Conservation (phyloP, 805 yeast genomes). For the Lipomyces yamadae region DNA sequence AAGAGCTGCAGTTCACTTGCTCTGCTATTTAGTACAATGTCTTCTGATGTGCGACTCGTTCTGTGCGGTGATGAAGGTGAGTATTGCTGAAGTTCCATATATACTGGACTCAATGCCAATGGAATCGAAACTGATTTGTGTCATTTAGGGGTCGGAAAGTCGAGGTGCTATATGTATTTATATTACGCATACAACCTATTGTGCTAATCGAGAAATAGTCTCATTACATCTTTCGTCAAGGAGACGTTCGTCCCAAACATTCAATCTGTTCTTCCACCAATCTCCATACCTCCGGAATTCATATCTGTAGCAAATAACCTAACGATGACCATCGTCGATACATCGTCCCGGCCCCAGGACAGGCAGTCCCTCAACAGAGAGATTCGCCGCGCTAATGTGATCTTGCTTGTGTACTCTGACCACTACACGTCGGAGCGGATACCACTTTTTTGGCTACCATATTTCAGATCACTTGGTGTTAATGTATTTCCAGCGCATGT, state of each 20-base stretch:
- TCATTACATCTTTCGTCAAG: conserved; percentile 79
- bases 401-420: conserved; percentile 93
- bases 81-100: conserved; percentile 8
- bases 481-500: conserved; percentile 49
- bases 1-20: background rate
- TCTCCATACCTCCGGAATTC: conserved; percentile 78
- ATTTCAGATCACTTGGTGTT: conserved; percentile 89
- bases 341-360: conserved; percentile 65
- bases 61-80: conserved; percentile 78
- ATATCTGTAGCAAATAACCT: conserved; percentile 64
- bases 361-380: conserved; percentile 65
- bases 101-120: background rate
- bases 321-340: conserved; percentile 76
- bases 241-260: conserved; percentile 75
- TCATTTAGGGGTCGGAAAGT: conserved; percentile 38
- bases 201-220: conserved; percentile 45
- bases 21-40: conserved; percentile 16
- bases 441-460: conserved; percentile 91
- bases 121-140: background rate
- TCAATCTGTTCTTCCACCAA: conserved; percentile 79
- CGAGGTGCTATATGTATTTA: conserved; percentile 24
- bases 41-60: conserved; percentile 65
- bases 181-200: background rate
- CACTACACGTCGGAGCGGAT: conserved; percentile 93
- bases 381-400: conserved; percentile 82